These are phyloP conservation scores for Medicago ruthenica DNA, from an alignment of 306 rosid species.

Conservation along the genomic window DNA sequence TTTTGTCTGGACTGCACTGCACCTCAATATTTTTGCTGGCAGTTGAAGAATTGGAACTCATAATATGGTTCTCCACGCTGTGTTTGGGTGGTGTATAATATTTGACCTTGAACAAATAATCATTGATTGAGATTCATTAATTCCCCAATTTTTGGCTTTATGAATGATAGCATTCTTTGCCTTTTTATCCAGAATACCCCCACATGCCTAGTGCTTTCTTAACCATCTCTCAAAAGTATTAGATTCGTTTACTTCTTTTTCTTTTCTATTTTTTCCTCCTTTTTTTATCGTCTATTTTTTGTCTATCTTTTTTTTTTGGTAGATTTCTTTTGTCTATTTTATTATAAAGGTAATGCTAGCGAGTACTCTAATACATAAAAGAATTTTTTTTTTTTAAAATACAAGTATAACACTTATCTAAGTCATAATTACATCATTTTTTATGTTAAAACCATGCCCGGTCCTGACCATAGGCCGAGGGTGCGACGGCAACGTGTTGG, in stretches of 20 bases:
- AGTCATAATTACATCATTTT: no score
- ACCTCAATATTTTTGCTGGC: constrained; percentile 42
- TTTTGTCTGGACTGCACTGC: constrained; percentile 38
- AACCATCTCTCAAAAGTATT: constrained; percentile 37
- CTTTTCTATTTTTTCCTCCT: no score
- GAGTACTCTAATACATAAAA: no score
- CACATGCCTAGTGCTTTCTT: constrained; percentile 50
- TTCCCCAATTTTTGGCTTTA: constrained; percentile 51
- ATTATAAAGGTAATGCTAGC: no score
- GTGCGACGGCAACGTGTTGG: no score
- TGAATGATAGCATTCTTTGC: constrained; percentile 46
- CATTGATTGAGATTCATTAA: constrained; percentile 54
- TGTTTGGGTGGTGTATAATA: constrained; percentile 28
- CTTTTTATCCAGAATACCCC: constrained; percentile 52
- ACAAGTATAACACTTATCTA: no score
- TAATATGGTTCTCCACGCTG: constrained; percentile 51
- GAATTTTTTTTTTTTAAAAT: no score
- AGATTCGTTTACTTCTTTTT: constrained; percentile 13
- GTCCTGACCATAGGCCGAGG: no score
- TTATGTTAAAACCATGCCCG: no score
- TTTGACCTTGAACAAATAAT: constrained; percentile 45
- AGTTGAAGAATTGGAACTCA: constrained; percentile 45
- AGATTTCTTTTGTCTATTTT: neutral
- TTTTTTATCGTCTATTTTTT: no score
- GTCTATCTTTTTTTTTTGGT: neutral